These are phyloP conservation scores for Panicum miliaceum DNA, from an alignment of 176 grass and related monocot species.

Conservation along the genomic window DNA sequence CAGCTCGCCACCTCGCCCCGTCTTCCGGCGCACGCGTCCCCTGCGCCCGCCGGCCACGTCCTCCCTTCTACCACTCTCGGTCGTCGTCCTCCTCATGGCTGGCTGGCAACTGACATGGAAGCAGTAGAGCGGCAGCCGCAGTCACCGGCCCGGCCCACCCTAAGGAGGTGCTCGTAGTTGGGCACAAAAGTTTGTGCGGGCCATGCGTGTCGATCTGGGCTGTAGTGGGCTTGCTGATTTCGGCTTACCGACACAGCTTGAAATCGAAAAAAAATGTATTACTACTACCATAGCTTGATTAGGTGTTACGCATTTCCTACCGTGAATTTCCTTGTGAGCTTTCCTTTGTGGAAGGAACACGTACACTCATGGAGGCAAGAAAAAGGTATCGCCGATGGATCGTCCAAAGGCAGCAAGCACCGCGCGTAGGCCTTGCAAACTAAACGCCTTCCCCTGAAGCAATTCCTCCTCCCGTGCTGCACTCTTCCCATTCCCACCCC, in stretches of 20 bases:
- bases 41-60: constrained; percentile 28
- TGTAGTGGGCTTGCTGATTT: too few species aligned
- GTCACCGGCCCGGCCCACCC: background rate
- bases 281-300: too few species aligned
- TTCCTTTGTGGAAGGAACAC: too few species aligned
- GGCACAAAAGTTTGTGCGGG: too few species aligned
- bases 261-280: too few species aligned
- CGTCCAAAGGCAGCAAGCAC: too few species aligned
- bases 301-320: too few species aligned
- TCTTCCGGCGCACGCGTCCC: constrained; percentile 38
- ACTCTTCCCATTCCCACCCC: constrained; percentile 6
- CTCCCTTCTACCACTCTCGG: background rate
- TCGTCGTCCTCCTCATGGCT: too few species aligned
- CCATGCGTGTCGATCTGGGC: too few species aligned
- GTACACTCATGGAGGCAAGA: background rate
- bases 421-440: background rate
- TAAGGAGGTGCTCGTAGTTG: background rate
- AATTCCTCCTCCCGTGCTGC: constrained; percentile 29
- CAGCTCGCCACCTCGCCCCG: constrained; percentile 48
- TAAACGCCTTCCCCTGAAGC: constrained; percentile 8
- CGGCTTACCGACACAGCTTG: too few species aligned
- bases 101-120: too few species aligned
- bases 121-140: background rate
- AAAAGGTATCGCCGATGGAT: constrained; percentile 33
- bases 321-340: too few species aligned